Evolutionary conservation across 2,329 filamentous ascomycete species (phyloP).

Genomic region (Fusarium austroafricanum): DNA sequence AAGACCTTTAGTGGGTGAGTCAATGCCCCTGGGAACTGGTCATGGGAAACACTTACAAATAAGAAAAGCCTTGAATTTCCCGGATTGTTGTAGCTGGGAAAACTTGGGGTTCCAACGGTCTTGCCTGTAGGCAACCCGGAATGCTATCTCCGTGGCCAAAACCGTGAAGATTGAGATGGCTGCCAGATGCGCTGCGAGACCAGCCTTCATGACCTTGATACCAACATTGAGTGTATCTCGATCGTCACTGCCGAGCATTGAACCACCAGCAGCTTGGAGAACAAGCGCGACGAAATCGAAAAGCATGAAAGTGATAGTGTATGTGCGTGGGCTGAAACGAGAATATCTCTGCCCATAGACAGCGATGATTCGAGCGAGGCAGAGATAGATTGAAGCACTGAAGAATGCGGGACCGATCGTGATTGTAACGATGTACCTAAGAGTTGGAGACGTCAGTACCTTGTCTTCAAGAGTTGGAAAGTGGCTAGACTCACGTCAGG

Average conservation of each 20-base stretch:
- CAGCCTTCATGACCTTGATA: constrained; percentile 31
- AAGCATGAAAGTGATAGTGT: constrained; percentile 56
- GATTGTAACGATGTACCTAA: constrained; percentile 57
- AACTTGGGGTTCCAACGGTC: not conserved
- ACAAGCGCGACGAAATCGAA: constrained; percentile 63
- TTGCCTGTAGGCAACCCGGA: not conserved
- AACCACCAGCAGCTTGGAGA: constrained; percentile 55
- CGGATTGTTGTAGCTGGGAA: not conserved
- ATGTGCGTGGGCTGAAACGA: constrained; percentile 48
- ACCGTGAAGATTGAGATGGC: constrained; percentile 24
- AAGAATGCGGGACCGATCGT: constrained; percentile 73
- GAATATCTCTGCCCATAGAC: constrained; percentile 55
- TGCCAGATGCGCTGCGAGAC: constrained; percentile 28
- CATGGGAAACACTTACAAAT: not conserved
- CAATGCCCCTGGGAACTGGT: not conserved
- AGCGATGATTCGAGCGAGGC: constrained; percentile 60
- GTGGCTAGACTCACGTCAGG: not conserved
- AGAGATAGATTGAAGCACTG: constrained; percentile 71
- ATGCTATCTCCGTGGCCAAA: constrained; percentile 4
- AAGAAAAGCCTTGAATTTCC: not conserved
- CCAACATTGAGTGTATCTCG: not conserved
- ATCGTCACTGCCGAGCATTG: constrained; percentile 33
- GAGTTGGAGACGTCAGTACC: not conserved
- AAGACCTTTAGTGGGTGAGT: not conserved
- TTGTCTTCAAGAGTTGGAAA: not conserved